Percentiles rank a stretch among this genome's conserved stretches.
Evolutionary conservation across 2,329 filamentous ascomycete species (phyloP).

Genomic region (Apiospora kogelbergensis): DNA sequence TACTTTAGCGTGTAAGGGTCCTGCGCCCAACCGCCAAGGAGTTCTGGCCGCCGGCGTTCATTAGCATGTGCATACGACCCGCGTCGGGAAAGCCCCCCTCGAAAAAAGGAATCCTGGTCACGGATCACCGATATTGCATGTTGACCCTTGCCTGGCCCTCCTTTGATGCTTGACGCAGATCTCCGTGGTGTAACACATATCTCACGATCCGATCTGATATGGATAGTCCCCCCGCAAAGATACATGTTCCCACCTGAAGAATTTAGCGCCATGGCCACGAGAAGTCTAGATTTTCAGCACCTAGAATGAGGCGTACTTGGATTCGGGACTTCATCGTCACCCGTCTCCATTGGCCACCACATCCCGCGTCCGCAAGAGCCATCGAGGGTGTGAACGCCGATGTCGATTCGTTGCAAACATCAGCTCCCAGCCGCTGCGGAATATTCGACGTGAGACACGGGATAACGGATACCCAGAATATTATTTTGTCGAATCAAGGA

Average conservation of each 20-base stretch:
- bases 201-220: neutral
- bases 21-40: too few species aligned
- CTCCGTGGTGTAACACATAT: neutral
- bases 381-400: neutral
- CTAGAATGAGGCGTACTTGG: neutral
- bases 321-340: neutral
- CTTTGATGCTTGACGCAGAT: neutral
- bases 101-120: neutral
- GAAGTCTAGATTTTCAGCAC: neutral
- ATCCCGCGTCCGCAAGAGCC: neutral
- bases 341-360: neutral
- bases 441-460: neutral
- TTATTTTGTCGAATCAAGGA: too few species aligned
- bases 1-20: too few species aligned
- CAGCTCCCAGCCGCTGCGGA: neutral
- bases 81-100: neutral
- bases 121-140: neutral
- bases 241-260: neutral
- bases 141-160: neutral
- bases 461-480: too few species aligned
- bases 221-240: neutral
- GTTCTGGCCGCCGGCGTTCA: too few species aligned
- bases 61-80: neutral
- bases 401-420: too few species aligned
- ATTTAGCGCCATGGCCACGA: neutral